phyloP scores from a whole-genome alignment of 148 eudicot genomes.

The Rheum nobile region DNA sequence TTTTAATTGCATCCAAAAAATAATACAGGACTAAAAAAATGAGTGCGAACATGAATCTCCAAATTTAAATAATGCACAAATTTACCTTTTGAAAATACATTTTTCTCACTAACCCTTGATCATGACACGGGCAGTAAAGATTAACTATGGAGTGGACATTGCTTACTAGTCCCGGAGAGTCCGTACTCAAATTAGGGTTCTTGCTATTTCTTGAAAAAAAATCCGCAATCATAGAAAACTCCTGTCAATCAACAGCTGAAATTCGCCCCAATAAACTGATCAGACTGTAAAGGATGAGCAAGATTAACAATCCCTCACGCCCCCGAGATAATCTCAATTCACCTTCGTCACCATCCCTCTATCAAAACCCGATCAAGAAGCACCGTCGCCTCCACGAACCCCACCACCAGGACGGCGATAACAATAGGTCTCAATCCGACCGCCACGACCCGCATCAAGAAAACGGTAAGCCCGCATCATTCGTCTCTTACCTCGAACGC shows the following conservation, averaged over 20 bases:
- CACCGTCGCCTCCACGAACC: slow-evolving; percentile 16
- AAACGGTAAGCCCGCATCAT: slow-evolving; percentile 31
- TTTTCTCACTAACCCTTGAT: too few relatives aligned
- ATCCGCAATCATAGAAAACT: not conserved
- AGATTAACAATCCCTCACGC: slow-evolving; percentile 16
- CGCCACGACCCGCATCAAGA: not conserved
- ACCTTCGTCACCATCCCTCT: slow-evolving; percentile 10
- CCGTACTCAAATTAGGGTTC: not conserved
- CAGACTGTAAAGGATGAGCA: slow-evolving; percentile 12
- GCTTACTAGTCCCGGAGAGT: too few relatives aligned
- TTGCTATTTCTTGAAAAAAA: not conserved
- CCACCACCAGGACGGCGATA: slow-evolving; percentile 1
- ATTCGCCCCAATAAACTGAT: not conserved
- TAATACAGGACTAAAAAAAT: too few relatives aligned
- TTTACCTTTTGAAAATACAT: too few relatives aligned
- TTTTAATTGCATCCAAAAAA: too few relatives aligned
- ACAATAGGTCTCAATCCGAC: slow-evolving; percentile 3
- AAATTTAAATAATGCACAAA: too few relatives aligned
- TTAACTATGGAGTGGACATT: too few relatives aligned
- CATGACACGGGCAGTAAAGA: too few relatives aligned
- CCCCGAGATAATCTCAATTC: slow-evolving; percentile 21
- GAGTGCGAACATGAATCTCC: too few relatives aligned
- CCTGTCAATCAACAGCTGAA: not conserved
- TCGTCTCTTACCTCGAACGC: slow-evolving; percentile 33
- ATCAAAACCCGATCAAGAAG: slow-evolving; percentile 10